Base-by-base conservation (phyloP, 2,329 filamentous ascomycete genomes). In the Rachicladosporium sp. region DNA sequence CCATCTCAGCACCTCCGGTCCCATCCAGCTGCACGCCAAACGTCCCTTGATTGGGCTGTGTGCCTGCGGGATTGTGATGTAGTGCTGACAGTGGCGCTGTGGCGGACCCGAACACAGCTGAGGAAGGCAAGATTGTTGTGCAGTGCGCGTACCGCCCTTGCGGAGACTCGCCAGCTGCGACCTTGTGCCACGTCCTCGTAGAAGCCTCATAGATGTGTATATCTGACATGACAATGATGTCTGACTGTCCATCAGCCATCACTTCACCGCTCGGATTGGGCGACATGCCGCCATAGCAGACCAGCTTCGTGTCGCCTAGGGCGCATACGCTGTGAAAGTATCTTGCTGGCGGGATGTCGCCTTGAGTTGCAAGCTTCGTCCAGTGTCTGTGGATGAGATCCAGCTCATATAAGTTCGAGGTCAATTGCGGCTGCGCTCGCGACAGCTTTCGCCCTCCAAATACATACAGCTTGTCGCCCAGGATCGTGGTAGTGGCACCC, bases 201-300 rank as follows among this genome's bases (percentile, higher is more conserved):
- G 76, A 72, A 2, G 91, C 84, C 59, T 98, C 89, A 60, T 86
- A 96, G 27, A 98, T 84, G 61, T 96, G 85, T 40, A 96, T 86
- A 62, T 98, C 91, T 6, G 89, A 95, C 88, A 98, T 95, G 42
- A 96, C 91, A 2, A 87, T 81, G 4, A 96, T 84, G 34, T 61
- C 57, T 2, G 52, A 48, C 34, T 54, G 53, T 7, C 43, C 47
- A 54, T 95, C 88, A 31, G 86, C 78, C 50, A 87, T 82, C 40
- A 77, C 68, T 46, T 88, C 82, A 1, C 55, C 48, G 21, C 49
- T 53, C 7, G 57, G 56, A 35, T 63, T 60, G 1, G 89, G 88
- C 8, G 89, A 95, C 91, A 98, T 98, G 50, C 91, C 91, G 42
- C 91, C 91, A 61, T 96, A 98, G 62, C 89, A 96, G 3, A 98